Base-by-base conservation (phyloP, 2,329 filamentous ascomycete genomes). In the Alternaria rosae region DNA sequence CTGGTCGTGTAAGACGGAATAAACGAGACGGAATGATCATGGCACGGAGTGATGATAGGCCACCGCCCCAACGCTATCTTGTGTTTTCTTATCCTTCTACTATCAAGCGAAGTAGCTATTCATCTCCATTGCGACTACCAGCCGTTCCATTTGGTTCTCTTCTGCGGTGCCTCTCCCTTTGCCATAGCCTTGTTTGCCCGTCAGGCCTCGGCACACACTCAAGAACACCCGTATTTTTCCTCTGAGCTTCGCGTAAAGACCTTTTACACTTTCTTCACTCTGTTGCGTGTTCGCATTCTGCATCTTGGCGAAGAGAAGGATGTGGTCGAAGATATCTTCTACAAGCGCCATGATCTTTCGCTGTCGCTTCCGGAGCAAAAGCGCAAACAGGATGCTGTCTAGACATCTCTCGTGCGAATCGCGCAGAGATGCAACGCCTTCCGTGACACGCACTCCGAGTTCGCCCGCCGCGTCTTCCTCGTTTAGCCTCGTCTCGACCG, bases 151-250 rank as follows among this genome's bases (percentile, higher is more conserved):
- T 52, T 88, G 86, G 76, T 88, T 90, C 59, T 84, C 82, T 32
- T 84, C 81, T 54, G 64, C 78, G 25, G 75, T 78, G 65, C 77
- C 71, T 61, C 70, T 73, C 66, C 76, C 74, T 57, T 75, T 74
- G 13, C 70, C 70, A 56, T 80, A 82, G 21, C 80, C 84, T 51
- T 82, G 86, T 66, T 85, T 92, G 75, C 89, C 92, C 43, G 84
- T 88, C 73, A 91, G 82, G 2, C 85, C 89, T 61, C 84, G 86
- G 76, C 88, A 95, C 2, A 91, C 92, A 50, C 83, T 89, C 59
- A 95, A 84, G 70, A 97, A 95, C 0, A 92, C 86, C 25, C 87
- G 85, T 0, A 92, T 85, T 70, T 93, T 92, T 75, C 89, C 91
- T 73, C 85, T 86, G 70, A 96, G 92, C 30, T 82, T 82, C 4